These are phyloP conservation scores for Nepenthes alata DNA, from an alignment of 179 eudicot species.

Conservation along the genomic window DNA sequence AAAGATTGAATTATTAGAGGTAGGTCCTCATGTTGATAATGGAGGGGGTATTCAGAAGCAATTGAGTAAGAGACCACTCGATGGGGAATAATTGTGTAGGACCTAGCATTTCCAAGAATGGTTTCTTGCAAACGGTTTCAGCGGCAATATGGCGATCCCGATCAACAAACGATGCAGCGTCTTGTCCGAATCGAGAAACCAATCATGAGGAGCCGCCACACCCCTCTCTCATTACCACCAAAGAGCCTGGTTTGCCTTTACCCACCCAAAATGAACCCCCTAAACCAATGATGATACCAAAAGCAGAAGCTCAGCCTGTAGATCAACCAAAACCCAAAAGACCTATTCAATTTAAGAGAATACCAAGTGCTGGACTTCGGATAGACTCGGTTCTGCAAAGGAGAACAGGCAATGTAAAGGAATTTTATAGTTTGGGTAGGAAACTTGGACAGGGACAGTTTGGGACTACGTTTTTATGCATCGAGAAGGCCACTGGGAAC, in stretches of 20 bases:
- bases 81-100: slow-evolving; percentile 29
- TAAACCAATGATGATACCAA: slow-evolving; percentile 31
- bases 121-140: slow-evolving; percentile 55
- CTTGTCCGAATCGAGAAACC: slow-evolving; percentile 26
- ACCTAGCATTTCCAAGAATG: slow-evolving; percentile 42
- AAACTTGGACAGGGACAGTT: slow-evolving; percentile 14
- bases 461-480: slow-evolving; percentile 8
- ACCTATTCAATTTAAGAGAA: slow-evolving; percentile 8
- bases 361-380: slow-evolving; percentile 9
- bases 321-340: slow-evolving; percentile 11
- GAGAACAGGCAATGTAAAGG: slow-evolving; percentile 8
- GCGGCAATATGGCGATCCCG: slow-evolving; percentile 59
- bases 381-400: slow-evolving; percentile 9
- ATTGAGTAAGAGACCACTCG: no score
- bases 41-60: no score
- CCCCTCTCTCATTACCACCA: slow-evolving; percentile 13
- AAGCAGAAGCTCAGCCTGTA: slow-evolving; percentile 29
- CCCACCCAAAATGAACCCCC: slow-evolving; percentile 58
- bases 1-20: no score
- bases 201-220: slow-evolving; percentile 9
- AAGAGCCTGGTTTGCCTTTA: slow-evolving; percentile 28
- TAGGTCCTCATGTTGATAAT: no score
- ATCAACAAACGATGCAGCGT: slow-evolving; percentile 18
- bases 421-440: slow-evolving; percentile 8
- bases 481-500: slow-evolving; percentile 10